phyloP scores from a whole-genome alignment of 805 yeast species.

The Kazachstania taianensis region DNA sequence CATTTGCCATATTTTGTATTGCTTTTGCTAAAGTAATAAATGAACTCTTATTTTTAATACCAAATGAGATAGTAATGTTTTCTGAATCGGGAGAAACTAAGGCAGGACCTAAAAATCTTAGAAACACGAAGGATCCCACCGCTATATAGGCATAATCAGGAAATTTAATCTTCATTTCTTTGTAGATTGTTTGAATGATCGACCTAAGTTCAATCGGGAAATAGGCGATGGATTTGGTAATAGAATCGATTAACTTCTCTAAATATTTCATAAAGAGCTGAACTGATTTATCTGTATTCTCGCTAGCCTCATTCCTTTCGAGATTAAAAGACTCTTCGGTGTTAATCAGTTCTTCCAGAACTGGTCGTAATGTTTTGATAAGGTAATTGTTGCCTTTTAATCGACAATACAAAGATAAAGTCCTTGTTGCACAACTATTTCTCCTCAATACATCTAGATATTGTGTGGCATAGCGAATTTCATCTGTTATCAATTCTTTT shows the following conservation, averaged over 20 bases:
- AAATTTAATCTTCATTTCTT: conserved; percentile 44
- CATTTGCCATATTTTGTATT: conserved; percentile 77
- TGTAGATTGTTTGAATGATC: conserved; percentile 55
- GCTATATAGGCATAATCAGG: conserved; percentile 57
- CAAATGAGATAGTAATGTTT: conserved; percentile 29
- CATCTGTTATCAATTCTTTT: conserved; percentile 43
- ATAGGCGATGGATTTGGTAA: conserved; percentile 40
- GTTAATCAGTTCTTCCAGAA: conserved; percentile 42
- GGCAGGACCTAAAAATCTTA: conserved; percentile 76
- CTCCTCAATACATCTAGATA: conserved; percentile 66
- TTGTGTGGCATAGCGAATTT: conserved; percentile 46
- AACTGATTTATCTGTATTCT: conserved; percentile 32
- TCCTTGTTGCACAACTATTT: conserved; percentile 67
- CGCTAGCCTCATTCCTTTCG: conserved; percentile 35
- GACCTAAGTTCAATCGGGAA: conserved; percentile 64
- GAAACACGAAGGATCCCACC: conserved; percentile 75
- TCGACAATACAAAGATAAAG: conserved; percentile 59
- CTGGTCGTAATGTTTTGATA: conserved; percentile 39
- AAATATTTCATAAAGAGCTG: conserved; percentile 44
- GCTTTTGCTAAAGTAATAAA: conserved; percentile 70
- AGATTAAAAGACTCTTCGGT: conserved; percentile 49
- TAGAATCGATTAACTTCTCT: conserved; percentile 42
- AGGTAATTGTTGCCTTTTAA: conserved; percentile 51
- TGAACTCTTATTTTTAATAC: conserved; percentile 42
- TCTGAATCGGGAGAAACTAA: conserved; percentile 74